phyloP scores from a whole-genome alignment of 352 stramenopile species.

The Pythium aristosporum region DNA sequence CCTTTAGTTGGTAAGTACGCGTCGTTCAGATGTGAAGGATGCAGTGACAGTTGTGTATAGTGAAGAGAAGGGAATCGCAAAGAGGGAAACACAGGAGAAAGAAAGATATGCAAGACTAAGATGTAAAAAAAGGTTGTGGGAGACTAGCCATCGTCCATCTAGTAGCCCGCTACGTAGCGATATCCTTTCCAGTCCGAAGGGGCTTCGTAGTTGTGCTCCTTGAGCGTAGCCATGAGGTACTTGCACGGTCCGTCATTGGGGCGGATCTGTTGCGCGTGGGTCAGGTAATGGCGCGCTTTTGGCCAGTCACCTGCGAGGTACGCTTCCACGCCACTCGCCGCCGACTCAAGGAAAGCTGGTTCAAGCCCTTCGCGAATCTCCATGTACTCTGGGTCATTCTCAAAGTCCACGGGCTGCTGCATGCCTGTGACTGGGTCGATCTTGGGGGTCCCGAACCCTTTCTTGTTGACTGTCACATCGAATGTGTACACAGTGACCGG shows the following conservation, averaged over 20 bases:
- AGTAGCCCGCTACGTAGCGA: constrained; percentile 84
- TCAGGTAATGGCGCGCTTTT: constrained; percentile 72
- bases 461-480: constrained; percentile 80
- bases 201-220: constrained; percentile 78
- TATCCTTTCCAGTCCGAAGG: constrained; percentile 92
- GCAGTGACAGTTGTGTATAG: constrained; percentile 5
- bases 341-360: constrained; percentile 75
- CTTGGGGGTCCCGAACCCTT: constrained; percentile 72
- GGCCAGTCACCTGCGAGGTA: constrained; percentile 77
- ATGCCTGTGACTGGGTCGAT: constrained; percentile 56
- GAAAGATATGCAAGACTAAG: constrained; percentile 1
- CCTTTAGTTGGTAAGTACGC: constrained; percentile 1
- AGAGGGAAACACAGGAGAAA: neutral
- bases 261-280: constrained; percentile 69
- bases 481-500: constrained; percentile 88
- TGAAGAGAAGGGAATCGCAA: neutral
- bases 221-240: constrained; percentile 90
- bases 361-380: constrained; percentile 82
- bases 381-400: constrained; percentile 81
- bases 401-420: constrained; percentile 75
- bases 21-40: neutral
- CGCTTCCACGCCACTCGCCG: constrained; percentile 59
- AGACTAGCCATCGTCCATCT: neutral
- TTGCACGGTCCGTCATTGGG: constrained; percentile 89
- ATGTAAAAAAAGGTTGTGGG: constrained; percentile 11